phyloP scores from a whole-genome alignment of 2,329 filamentous ascomycete species.

The Cordyceps fumosorosea region DNA sequence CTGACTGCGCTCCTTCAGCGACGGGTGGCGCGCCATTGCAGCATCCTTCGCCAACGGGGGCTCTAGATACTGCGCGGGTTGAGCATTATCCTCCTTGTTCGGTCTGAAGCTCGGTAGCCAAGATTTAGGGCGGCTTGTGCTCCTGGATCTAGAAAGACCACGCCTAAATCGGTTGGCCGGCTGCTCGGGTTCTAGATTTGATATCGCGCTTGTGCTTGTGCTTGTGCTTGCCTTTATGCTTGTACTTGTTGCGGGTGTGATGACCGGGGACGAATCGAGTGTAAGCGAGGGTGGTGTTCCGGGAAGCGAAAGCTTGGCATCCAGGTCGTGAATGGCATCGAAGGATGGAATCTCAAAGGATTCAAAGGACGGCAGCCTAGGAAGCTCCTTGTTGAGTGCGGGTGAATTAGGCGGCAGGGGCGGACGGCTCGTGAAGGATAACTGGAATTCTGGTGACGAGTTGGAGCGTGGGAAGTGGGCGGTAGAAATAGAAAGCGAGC shows the following conservation, averaged over 20 bases:
- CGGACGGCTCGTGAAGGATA: constrained; percentile 19
- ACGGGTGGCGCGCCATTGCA: constrained; percentile 18
- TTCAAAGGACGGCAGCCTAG: constrained; percentile 28
- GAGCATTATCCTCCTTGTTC: constrained; percentile 21
- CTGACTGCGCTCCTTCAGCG: constrained; percentile 29
- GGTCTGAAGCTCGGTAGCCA: constrained; percentile 46
- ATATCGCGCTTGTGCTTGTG: neutral
- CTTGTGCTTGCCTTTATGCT: neutral
- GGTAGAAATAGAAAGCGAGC: constrained; percentile 16
- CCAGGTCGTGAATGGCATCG: constrained; percentile 43
- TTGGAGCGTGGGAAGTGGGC: constrained; percentile 27
- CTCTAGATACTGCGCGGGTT: constrained; percentile 21
- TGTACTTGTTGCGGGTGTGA: neutral
- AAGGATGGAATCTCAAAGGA: constrained; percentile 48
- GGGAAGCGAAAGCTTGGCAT: constrained; percentile 38
- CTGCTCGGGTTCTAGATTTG: constrained; percentile 31
- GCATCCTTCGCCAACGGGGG: constrained; percentile 21
- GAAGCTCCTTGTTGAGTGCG: constrained; percentile 21
- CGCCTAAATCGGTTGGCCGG: constrained; percentile 17
- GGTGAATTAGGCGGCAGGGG: constrained; percentile 13
- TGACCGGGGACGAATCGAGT: neutral
- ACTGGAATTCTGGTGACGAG: constrained; percentile 27
- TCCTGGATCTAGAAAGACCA: constrained; percentile 14
- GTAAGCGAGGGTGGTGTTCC: constrained; percentile 8
- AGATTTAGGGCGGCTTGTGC: constrained; percentile 43